Evolutionary conservation across 257 asterid genomes (phyloP).

Genomic region (Gynochthodes officinalis): DNA sequence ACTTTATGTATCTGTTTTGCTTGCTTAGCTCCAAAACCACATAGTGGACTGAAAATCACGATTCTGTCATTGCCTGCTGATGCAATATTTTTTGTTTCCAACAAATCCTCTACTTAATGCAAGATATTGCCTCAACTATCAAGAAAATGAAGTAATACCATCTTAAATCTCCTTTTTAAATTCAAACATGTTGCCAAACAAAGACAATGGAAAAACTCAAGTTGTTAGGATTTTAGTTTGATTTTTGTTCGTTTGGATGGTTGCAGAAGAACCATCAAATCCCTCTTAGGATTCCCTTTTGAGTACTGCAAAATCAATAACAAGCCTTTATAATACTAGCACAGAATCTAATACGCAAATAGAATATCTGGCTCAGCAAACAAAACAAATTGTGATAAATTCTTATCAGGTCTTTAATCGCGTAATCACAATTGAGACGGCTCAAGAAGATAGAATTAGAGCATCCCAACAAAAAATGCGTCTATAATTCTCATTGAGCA

Average conservation of each 20-base stretch:
- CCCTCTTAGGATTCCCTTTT: neutral
- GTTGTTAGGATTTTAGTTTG: neutral
- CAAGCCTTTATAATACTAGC: neutral
- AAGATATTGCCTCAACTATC: too few species aligned
- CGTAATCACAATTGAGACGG: neutral
- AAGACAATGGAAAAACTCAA: neutral
- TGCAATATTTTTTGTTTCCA: neutral
- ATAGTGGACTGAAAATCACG: too few species aligned
- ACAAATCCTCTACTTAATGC: too few species aligned
- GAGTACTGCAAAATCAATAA: neutral
- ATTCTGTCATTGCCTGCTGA: neutral
- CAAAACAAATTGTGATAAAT: neutral
- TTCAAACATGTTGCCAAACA: neutral
- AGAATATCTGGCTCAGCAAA: neutral
- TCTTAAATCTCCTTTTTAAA: too few species aligned
- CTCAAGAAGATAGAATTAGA: too few species aligned
- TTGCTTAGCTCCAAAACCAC: too few species aligned
- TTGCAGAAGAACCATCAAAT: neutral
- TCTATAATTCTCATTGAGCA: neutral
- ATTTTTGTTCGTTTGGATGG: neutral
- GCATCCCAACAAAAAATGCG: neutral
- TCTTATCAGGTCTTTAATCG: neutral
- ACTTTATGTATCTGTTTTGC: too few species aligned
- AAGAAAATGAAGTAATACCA: too few species aligned
- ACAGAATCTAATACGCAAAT: neutral